Evolutionary conservation across 495 filamentous ascomycete genomes (phyloP).

Genomic region (Trichoderma orchidacearum): DNA sequence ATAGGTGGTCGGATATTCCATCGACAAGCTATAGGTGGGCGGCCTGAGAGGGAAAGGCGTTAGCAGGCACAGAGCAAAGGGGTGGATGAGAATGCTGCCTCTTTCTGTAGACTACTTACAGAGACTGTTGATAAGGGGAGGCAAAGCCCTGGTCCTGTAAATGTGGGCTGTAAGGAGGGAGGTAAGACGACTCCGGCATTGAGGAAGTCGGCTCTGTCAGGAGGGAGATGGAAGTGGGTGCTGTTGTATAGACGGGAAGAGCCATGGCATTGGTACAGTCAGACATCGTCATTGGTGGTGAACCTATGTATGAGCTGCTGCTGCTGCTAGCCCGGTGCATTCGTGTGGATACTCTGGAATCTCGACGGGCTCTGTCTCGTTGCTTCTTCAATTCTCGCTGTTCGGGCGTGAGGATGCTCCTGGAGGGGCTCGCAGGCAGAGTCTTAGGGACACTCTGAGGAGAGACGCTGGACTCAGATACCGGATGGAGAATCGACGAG

Average conservation of each 20-base stretch:
- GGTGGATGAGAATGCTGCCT: too few species aligned
- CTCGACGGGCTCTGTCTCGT: slow-evolving; percentile 28
- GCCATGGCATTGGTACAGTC: slow-evolving; percentile 22
- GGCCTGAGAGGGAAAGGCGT: slow-evolving; percentile 9
- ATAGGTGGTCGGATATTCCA: slow-evolving; percentile 5
- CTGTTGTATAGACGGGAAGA: slow-evolving; percentile 32
- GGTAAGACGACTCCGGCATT: slow-evolving; percentile 22
- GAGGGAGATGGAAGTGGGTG: slow-evolving; percentile 28
- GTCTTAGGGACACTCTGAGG: slow-evolving; percentile 20
- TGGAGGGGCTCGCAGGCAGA: slow-evolving; percentile 31
- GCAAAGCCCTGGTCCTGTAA: slow-evolving; percentile 21
- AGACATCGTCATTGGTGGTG: slow-evolving; percentile 24
- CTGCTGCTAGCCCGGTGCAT: slow-evolving; percentile 28
- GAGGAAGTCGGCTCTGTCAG: slow-evolving; percentile 26
- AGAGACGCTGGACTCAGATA: slow-evolving; percentile 3
- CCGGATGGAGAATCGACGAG: not conserved
- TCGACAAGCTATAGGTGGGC: slow-evolving; percentile 15
- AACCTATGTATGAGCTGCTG: slow-evolving; percentile 24
- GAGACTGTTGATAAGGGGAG: slow-evolving; percentile 11
- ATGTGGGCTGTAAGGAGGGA: slow-evolving; percentile 27
- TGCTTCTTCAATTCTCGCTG: slow-evolving; percentile 36
- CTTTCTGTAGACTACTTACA: slow-evolving; percentile 11
- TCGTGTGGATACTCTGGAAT: slow-evolving; percentile 24
- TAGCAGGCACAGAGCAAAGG: not conserved
- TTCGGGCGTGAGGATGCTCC: slow-evolving; percentile 27